A percentile compares a stretch with the other conserved stretches of the same genome.
phyloP scores from a whole-genome alignment of 2,329 filamentous ascomycete species.

The Aspergillus spinulosporus region DNA sequence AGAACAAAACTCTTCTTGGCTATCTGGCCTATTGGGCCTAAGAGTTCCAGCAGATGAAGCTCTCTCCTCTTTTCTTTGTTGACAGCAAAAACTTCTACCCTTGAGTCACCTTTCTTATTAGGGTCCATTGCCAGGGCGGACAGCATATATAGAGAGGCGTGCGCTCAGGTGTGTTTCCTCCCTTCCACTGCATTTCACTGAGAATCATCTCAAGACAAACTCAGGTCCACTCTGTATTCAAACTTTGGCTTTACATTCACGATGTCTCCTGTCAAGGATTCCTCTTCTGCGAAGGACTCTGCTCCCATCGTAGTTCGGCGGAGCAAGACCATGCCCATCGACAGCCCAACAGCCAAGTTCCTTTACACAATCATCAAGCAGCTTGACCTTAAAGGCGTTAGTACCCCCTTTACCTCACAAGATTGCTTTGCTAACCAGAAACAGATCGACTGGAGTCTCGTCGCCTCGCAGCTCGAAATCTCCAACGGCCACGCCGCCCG shows the following conservation, averaged over 20 bases:
- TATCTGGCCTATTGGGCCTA: not conserved
- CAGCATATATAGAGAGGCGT: constrained; percentile 19
- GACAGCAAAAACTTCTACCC: not conserved
- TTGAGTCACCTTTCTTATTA: constrained; percentile 1
- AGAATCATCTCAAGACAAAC: not conserved
- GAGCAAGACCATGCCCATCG: constrained; percentile 48
- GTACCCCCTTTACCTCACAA: constrained; percentile 16
- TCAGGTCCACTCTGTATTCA: not conserved
- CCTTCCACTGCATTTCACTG: constrained; percentile 4
- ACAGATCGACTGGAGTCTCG: constrained; percentile 57
- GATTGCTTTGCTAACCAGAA: constrained; percentile 8
- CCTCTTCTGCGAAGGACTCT: constrained; percentile 13
- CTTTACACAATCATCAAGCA: constrained; percentile 59
- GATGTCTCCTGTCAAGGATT: constrained; percentile 2
- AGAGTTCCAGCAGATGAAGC: not conserved
- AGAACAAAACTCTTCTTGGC: not conserved
- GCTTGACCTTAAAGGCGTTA: constrained; percentile 53
- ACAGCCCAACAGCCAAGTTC: constrained; percentile 53
- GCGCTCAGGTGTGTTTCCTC: constrained; percentile 19
- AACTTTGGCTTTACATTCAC: not conserved
- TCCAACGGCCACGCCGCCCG: constrained; percentile 60
- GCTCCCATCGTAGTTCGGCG: constrained; percentile 37
- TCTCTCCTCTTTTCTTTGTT: constrained; percentile 4
- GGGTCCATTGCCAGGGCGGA: not conserved
- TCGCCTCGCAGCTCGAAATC: constrained; percentile 52